These are phyloP conservation scores for Dalbergia oliveri DNA, from an alignment of 306 rosid genomes.

Conservation along the genomic window DNA sequence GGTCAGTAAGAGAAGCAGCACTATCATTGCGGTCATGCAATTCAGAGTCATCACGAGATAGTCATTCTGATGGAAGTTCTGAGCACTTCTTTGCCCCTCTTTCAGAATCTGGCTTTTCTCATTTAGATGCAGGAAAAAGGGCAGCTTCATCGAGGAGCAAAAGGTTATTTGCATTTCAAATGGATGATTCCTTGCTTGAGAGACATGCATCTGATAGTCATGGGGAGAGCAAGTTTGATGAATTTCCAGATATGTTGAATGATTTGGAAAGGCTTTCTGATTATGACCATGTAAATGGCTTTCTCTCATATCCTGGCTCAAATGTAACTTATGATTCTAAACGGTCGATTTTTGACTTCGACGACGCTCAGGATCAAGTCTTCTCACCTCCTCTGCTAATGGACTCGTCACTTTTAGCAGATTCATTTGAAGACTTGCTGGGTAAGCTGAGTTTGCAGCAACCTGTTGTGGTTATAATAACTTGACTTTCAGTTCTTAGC, in stretches of 20 bases:
- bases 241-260: slow-evolving; percentile 67
- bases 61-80: slow-evolving; percentile 80
- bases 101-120: slow-evolving; percentile 79
- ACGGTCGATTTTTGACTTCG: slow-evolving; percentile 70
- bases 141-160: slow-evolving; percentile 72
- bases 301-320: slow-evolving; percentile 74
- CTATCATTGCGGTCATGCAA: slow-evolving; percentile 63
- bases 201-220: slow-evolving; percentile 58
- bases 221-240: slow-evolving; percentile 61
- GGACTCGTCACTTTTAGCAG: slow-evolving; percentile 78
- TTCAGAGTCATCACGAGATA: slow-evolving; percentile 71
- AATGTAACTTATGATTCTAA: slow-evolving; percentile 74
- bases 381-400: slow-evolving; percentile 92
- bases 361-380: slow-evolving; percentile 84
- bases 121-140: slow-evolving; percentile 69
- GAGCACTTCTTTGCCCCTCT: slow-evolving; percentile 92
- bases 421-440: slow-evolving; percentile 90
- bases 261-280: slow-evolving; percentile 77
- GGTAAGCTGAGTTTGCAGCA: slow-evolving; percentile 68
- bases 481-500: slow-evolving; percentile 29
- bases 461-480: slow-evolving; percentile 30
- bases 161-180: slow-evolving; percentile 67
- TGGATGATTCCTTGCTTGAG: slow-evolving; percentile 60
- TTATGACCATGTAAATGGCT: slow-evolving; percentile 84
- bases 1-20: slow-evolving; percentile 95